phyloP scores from a whole-genome alignment of 1,284 basidiomycete species.

The Cryptococcus sp. region DNA sequence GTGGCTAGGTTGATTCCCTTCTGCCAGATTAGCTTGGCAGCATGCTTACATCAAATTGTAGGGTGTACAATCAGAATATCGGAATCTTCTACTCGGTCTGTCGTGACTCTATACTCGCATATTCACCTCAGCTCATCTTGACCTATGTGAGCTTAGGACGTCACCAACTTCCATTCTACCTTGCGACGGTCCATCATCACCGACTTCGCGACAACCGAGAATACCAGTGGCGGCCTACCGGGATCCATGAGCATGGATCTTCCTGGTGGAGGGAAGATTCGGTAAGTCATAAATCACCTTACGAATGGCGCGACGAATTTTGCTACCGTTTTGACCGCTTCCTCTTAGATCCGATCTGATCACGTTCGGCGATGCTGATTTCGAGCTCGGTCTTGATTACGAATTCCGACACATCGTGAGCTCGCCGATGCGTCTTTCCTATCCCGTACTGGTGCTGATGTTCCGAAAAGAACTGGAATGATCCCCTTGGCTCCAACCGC shows the following conservation, averaged over 20 bases:
- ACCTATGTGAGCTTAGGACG: constrained; percentile 21
- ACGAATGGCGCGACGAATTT: not conserved
- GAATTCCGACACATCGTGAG: constrained; percentile 36
- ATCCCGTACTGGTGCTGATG: not conserved
- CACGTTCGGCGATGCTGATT: constrained; percentile 33
- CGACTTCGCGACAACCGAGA: constrained; percentile 13
- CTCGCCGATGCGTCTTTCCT: not conserved
- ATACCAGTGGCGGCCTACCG: not conserved
- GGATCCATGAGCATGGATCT: constrained; percentile 32
- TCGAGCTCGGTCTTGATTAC: constrained; percentile 21
- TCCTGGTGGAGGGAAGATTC: constrained; percentile 35
- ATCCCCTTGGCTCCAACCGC: constrained; percentile 24
- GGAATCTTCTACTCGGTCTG: constrained; percentile 42
- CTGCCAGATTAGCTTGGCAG: constrained; percentile 5
- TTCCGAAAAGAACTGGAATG: constrained; percentile 38
- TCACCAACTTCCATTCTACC: constrained; percentile 33
- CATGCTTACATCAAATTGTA: constrained; percentile 8
- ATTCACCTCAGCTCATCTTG: not conserved
- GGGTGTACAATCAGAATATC: constrained; percentile 39
- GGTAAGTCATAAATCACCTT: constrained; percentile 19
- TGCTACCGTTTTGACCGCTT: not conserved
- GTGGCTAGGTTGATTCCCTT: constrained; percentile 65
- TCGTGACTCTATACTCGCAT: not conserved
- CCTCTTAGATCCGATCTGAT: constrained; percentile 40
- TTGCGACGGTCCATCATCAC: constrained; percentile 32